Conservation (phyloP, 305 asterid genomes). For the Euphrasia arctica region DNA sequence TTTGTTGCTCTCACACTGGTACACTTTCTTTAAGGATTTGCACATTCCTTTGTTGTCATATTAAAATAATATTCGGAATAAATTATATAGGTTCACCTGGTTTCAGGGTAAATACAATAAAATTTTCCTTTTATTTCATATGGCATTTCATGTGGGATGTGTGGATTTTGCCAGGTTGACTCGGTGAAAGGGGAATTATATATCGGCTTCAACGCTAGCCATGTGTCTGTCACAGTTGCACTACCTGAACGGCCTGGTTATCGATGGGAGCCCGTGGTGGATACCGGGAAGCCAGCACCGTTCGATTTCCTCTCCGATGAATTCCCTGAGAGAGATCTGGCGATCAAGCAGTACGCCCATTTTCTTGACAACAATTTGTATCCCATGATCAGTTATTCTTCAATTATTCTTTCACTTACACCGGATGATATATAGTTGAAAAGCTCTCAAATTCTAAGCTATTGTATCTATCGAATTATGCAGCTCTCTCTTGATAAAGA, state of each 20-base stretch:
- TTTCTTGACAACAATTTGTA: constrained; percentile 77
- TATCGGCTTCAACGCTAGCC: constrained; percentile 81
- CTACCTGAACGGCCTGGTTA: constrained; percentile 82
- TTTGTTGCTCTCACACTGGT: constrained; percentile 91
- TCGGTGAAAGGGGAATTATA: constrained; percentile 78
- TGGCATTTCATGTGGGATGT: background rate
- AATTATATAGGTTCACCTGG: background rate
- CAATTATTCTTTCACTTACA: constrained; percentile 62
- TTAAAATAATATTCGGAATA: background rate
- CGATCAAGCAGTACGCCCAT: constrained; percentile 64
- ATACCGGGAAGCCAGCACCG: constrained; percentile 82
- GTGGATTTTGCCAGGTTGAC: constrained; percentile 53
- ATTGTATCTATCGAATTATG: no score
- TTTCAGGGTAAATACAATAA: background rate
- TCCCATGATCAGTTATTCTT: constrained; percentile 94
- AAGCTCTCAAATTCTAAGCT: constrained; percentile 8
- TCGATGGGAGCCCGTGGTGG: constrained; percentile 87
- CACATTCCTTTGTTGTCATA: background rate
- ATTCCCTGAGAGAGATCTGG: constrained; percentile 45
- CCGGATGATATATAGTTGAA: constrained; percentile 34
- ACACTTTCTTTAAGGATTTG: constrained; percentile 19
- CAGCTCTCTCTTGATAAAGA: no score
- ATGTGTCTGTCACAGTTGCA: constrained; percentile 54
- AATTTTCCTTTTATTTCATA: background rate
- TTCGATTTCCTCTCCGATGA: constrained; percentile 65